Percentiles rank a stretch among this genome's conserved stretches.
These are phyloP conservation scores for Nicotiana rustica DNA, from an alignment of 305 asterid species.

Conservation along the genomic window DNA sequence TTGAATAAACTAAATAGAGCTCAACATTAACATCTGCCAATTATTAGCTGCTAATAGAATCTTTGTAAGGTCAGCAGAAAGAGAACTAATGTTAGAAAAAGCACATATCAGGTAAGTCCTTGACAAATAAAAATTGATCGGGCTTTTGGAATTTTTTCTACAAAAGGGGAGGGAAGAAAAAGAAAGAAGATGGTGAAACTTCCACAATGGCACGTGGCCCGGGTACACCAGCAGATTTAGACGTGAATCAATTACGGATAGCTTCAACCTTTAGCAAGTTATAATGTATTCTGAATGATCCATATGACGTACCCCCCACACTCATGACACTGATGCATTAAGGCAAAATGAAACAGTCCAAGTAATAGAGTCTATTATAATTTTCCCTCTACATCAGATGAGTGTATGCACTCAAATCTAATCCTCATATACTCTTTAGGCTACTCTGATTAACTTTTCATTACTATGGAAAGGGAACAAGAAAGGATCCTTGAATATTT, in stretches of 20 bases:
- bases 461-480: background rate
- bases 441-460: background rate
- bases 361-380: background rate
- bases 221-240: background rate
- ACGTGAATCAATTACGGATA: background rate
- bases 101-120: conserved; percentile 6
- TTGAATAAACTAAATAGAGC: background rate
- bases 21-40: background rate
- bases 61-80: background rate
- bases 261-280: background rate
- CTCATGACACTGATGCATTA: background rate
- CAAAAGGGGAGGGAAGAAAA: background rate
- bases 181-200: background rate
- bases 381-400: background rate
- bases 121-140: conserved; percentile 6
- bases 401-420: background rate
- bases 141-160: background rate
- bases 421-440: background rate
- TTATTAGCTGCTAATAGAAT: background rate
- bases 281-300: background rate
- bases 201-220: background rate
- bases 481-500: background rate
- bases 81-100: background rate
- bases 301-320: background rate
- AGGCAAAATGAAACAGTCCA: background rate